phyloP scores from a whole-genome alignment of 1,284 basidiomycete species.

The Butyriboletus appendiculatus region DNA sequence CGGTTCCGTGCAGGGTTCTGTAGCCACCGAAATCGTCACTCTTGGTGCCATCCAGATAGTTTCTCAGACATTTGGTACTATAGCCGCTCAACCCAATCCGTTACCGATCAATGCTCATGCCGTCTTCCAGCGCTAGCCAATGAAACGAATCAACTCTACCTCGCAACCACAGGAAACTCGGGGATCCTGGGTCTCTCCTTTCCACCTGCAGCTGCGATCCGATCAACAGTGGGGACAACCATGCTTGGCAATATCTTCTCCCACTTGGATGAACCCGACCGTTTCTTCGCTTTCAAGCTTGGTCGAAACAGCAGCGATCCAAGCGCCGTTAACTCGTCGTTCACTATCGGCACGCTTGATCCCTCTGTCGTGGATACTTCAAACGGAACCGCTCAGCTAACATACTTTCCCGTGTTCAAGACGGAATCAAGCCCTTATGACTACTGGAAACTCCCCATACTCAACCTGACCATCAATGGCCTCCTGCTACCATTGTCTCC shows the following conservation, averaged over 20 bases:
- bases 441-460: slow-evolving; percentile 60
- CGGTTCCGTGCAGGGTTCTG: slow-evolving; percentile 46
- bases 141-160: slow-evolving; percentile 44
- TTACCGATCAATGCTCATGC: background rate
- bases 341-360: slow-evolving; percentile 55
- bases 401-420: slow-evolving; percentile 45
- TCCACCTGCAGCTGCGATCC: slow-evolving; percentile 49
- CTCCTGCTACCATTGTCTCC: slow-evolving; percentile 41
- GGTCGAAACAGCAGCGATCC: slow-evolving; percentile 35
- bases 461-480: slow-evolving; percentile 46
- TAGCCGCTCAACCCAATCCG: background rate
- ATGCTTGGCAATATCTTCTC: slow-evolving; percentile 52
- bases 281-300: slow-evolving; percentile 55
- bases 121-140: slow-evolving; percentile 46
- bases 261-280: slow-evolving; percentile 40
- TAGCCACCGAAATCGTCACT: slow-evolving; percentile 46
- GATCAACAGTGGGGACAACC: slow-evolving; percentile 43
- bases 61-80: slow-evolving; percentile 35
- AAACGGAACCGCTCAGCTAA: slow-evolving; percentile 38
- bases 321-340: slow-evolving; percentile 42
- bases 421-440: slow-evolving; percentile 43
- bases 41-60: slow-evolving; percentile 44
- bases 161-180: slow-evolving; percentile 51
- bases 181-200: slow-evolving; percentile 61
- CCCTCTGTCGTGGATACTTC: slow-evolving; percentile 33